Percentiles rank a stretch among this genome's conserved stretches.
Conservation (phyloP, 805 yeast species). For the Candida orba region DNA sequence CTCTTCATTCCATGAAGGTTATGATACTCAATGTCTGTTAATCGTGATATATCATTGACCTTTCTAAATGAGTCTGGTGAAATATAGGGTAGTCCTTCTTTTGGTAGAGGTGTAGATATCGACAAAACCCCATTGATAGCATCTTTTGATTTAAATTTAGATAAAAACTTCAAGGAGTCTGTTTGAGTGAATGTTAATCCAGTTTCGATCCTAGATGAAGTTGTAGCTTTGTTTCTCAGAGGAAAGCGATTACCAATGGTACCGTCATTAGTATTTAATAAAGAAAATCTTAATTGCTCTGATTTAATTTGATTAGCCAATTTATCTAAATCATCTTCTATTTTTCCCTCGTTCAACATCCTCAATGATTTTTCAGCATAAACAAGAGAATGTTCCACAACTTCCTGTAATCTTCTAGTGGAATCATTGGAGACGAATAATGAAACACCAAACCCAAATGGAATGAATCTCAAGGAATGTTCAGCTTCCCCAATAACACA, state of each 20-base stretch:
- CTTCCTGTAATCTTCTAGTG: slow-evolving; percentile 6
- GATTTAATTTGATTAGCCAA: slow-evolving; percentile 14
- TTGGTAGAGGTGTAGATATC: slow-evolving; percentile 25
- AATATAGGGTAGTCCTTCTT: slow-evolving; percentile 30
- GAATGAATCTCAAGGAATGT: slow-evolving; percentile 32
- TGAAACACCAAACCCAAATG: slow-evolving; percentile 29
- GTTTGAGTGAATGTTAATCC: not conserved
- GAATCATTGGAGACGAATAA: slow-evolving; percentile 13
- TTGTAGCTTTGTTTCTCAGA: slow-evolving; percentile 11
- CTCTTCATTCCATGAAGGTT: slow-evolving; percentile 27
- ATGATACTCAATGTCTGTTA: slow-evolving; percentile 28
- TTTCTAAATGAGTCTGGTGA: slow-evolving; percentile 31
- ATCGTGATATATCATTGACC: slow-evolving; percentile 27
- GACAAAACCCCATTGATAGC: slow-evolving; percentile 24
- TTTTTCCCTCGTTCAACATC: slow-evolving; percentile 12
- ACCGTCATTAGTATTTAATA: not conserved
- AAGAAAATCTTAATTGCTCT: slow-evolving; percentile 10
- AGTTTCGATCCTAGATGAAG: not conserved
- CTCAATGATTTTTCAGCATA: slow-evolving; percentile 15
- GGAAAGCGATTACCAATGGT: slow-evolving; percentile 13
- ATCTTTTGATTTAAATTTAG: not conserved
- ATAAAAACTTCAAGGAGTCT: not conserved
- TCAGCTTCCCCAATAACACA: slow-evolving; percentile 30
- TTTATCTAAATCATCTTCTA: slow-evolving; percentile 8
- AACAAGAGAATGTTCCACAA: slow-evolving; percentile 11